Percentiles rank a stretch among this genome's conserved stretches.
Evolutionary conservation across 1,284 basidiomycete species (phyloP).

Genomic region (Cryptococcus sp.): DNA sequence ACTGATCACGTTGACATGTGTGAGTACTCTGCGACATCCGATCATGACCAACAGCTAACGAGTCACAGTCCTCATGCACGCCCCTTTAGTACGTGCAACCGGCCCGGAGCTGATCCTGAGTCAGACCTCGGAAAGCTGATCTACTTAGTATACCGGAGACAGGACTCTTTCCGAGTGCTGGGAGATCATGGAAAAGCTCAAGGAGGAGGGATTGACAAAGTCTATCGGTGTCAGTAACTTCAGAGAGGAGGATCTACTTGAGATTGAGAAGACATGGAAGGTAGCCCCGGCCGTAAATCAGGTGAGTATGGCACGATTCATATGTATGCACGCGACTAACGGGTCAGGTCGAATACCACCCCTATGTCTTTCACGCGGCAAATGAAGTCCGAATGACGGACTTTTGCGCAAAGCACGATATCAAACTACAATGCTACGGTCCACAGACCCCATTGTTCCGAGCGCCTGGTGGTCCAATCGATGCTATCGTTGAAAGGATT

Average conservation of each 20-base stretch:
- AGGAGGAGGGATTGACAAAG: conserved; percentile 63
- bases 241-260: conserved; percentile 60
- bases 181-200: conserved; percentile 65
- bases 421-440: conserved; percentile 64
- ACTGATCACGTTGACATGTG: conserved; percentile 60
- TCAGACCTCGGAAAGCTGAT: background rate
- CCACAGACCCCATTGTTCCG: conserved; percentile 46
- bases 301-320: conserved; percentile 42
- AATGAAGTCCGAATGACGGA: conserved; percentile 54
- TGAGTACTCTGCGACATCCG: conserved; percentile 9
- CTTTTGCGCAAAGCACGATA: conserved; percentile 58
- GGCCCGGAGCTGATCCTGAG: too few species aligned
- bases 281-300: conserved; percentile 72
- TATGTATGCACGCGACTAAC: background rate
- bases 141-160: conserved; percentile 23
- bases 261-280: conserved; percentile 56
- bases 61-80: conserved; percentile 63
- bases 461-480: conserved; percentile 58
- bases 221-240: conserved; percentile 85
- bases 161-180: conserved; percentile 49
- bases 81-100: conserved; percentile 47
- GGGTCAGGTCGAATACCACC: conserved; percentile 69
- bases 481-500: conserved; percentile 54
- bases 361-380: conserved; percentile 63
- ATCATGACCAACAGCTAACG: background rate